These are phyloP conservation scores for Coemansia sp. DNA, from an alignment of 192 early-diverging fungal genomes.

Conservation along the genomic window DNA sequence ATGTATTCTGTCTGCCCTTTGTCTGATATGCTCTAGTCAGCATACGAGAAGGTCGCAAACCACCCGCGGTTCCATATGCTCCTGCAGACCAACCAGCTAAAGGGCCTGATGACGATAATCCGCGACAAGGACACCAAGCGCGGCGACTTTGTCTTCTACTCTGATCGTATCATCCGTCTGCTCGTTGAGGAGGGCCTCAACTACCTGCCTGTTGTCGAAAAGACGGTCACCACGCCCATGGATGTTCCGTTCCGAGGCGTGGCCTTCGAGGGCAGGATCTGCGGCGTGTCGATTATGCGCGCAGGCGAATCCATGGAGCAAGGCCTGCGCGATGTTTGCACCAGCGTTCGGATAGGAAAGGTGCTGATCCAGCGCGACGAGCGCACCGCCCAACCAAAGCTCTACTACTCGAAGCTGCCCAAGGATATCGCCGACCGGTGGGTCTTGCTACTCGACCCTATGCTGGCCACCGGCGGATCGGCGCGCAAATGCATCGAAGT, in stretches of 20 bases:
- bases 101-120: slow-evolving; percentile 83
- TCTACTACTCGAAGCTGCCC: slow-evolving; percentile 93
- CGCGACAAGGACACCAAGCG: slow-evolving; percentile 74
- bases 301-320: slow-evolving; percentile 96
- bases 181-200: slow-evolving; percentile 94
- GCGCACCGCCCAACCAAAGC: slow-evolving; percentile 84
- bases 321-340: slow-evolving; percentile 79
- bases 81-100: slow-evolving; percentile 71
- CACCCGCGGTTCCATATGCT: slow-evolving; percentile 68
- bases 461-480: slow-evolving; percentile 96
- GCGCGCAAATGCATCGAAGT: slow-evolving; percentile 91
- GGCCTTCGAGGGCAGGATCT: slow-evolving; percentile 81
- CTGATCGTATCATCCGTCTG: slow-evolving; percentile 81
- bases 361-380: slow-evolving; percentile 95
- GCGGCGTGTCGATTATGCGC: slow-evolving; percentile 94
- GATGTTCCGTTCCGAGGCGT: slow-evolving; percentile 71
- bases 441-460: slow-evolving; percentile 88
- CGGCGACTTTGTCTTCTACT: slow-evolving; percentile 93
- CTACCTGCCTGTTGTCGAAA: slow-evolving; percentile 83
- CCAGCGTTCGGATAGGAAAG: slow-evolving; percentile 91
- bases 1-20: neutral
- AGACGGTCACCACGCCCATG: slow-evolving; percentile 78
- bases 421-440: slow-evolving; percentile 80
- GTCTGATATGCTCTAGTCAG: slow-evolving; percentile 14
- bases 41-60: slow-evolving; percentile 28